phyloP scores from a whole-genome alignment of 768 basidiomycete genomes.

The Tubosaeta sp. region DNA sequence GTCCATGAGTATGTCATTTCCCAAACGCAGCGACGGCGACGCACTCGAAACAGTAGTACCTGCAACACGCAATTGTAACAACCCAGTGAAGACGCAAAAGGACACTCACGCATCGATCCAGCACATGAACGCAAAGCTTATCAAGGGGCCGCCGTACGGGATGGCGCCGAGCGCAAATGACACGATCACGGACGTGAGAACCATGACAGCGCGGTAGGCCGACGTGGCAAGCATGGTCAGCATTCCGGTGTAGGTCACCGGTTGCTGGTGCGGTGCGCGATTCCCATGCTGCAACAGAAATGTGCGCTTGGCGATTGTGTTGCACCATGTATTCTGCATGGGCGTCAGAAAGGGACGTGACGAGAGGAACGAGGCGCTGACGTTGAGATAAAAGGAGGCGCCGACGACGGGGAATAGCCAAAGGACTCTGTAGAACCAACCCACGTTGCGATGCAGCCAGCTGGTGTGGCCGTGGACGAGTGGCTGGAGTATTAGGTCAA shows the following conservation, averaged over 20 bases:
- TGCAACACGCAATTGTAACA: conserved; percentile 25
- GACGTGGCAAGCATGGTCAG: conserved; percentile 74
- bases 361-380: conserved; percentile 35
- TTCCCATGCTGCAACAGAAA: conserved; percentile 69
- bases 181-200: conserved; percentile 67
- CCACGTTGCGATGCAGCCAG: conserved; percentile 69
- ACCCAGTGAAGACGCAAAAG: not conserved
- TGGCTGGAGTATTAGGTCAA: conserved; percentile 68
- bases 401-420: conserved; percentile 81
- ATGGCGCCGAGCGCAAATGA: conserved; percentile 61
- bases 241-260: conserved; percentile 64
- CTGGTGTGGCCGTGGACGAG: conserved; percentile 57
- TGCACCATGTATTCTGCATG: conserved; percentile 71
- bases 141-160: conserved; percentile 58
- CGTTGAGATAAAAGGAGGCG: conserved; percentile 77
- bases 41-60: conserved; percentile 91
- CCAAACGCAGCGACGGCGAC: conserved; percentile 11
- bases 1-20: conserved; percentile 10
- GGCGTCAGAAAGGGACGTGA: conserved; percentile 12
- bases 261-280: conserved; percentile 46
- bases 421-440: conserved; percentile 70
- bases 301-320: conserved; percentile 67
- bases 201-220: conserved; percentile 79
- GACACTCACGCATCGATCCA: conserved; percentile 81
- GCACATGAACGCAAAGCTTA: conserved; percentile 71